A percentile compares a stretch with the other conserved stretches of the same genome.
These are phyloP conservation scores for Cerioporus squamosus DNA, from an alignment of 1,284 basidiomycete genomes.

Conservation along the genomic window DNA sequence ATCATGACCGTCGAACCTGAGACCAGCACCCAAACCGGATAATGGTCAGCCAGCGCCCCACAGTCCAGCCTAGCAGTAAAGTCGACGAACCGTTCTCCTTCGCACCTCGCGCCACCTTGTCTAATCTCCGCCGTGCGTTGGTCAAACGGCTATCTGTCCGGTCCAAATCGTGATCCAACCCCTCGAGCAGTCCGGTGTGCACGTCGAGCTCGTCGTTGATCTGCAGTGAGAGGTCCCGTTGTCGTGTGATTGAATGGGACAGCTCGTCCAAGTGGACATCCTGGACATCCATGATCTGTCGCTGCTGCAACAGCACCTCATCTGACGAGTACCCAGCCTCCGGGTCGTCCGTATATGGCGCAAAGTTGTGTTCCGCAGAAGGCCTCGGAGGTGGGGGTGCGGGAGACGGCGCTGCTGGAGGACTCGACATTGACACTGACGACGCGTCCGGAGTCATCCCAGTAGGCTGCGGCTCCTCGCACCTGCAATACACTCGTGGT, in stretches of 20 bases:
- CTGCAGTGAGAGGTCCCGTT: conserved; percentile 79
- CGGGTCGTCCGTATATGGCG: conserved; percentile 76
- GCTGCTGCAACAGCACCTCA: conserved; percentile 55
- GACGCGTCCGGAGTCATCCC: conserved; percentile 14
- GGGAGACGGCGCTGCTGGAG: conserved; percentile 16
- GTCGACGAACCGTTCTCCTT: conserved; percentile 71
- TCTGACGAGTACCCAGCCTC: conserved; percentile 51
- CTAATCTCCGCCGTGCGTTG: conserved; percentile 68
- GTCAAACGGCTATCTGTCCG: conserved; percentile 62
- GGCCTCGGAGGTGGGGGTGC: conserved; percentile 14
- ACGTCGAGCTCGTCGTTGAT: conserved; percentile 85
- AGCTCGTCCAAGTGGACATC: conserved; percentile 77
- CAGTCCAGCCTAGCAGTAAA: background rate
- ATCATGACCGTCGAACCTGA: conserved; percentile 78
- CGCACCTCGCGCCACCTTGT: conserved; percentile 72
- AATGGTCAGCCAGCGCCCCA: background rate
- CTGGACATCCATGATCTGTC: conserved; percentile 80
- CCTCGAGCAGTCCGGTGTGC: conserved; percentile 77
- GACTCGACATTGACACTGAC: conserved; percentile 15
- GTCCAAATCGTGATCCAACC: conserved; percentile 79
- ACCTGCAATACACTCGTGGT: conserved; percentile 15
- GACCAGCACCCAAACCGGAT: background rate
- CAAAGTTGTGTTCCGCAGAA: conserved; percentile 38
- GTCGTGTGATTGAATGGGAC: conserved; percentile 74
- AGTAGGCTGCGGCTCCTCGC: conserved; percentile 23